These are phyloP conservation scores for Odonthalia washingtoniensis DNA, from an alignment of 31 red algal genomes.

Conservation along the genomic window DNA sequence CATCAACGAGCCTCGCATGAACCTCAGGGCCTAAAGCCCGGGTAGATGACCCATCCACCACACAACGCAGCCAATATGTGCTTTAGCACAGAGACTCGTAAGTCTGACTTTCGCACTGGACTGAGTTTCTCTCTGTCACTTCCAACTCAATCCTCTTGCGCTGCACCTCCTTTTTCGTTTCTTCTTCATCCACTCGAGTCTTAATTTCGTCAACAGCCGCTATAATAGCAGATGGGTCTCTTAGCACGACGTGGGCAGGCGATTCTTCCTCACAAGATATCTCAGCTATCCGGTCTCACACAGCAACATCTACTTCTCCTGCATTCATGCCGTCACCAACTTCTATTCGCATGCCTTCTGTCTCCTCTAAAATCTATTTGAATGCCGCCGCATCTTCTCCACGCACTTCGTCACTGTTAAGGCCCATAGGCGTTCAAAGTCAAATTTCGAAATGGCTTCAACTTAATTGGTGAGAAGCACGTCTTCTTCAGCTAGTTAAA, in stretches of 20 bases:
- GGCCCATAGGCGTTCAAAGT: no score
- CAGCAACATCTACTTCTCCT: no score
- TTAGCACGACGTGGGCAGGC: no score
- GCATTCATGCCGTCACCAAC: no score
- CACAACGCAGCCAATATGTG: neutral
- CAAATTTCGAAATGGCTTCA: neutral
- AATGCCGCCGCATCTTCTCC: neutral
- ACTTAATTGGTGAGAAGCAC: neutral
- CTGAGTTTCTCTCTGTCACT: neutral
- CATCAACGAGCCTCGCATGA: slow-evolving; percentile 17
- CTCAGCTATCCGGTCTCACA: no score
- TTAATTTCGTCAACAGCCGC: slow-evolving; percentile 36
- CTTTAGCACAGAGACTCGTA: neutral
- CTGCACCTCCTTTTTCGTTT: slow-evolving; percentile 21
- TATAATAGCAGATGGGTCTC: no score
- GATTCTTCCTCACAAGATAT: no score
- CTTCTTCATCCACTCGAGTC: neutral
- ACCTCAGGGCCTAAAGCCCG: neutral
- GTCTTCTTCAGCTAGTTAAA: neutral
- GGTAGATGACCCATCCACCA: neutral
- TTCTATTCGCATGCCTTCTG: no score
- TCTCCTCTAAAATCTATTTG: no score
- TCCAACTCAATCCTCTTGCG: neutral
- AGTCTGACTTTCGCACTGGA: neutral
- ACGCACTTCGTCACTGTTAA: neutral